Evolutionary conservation across 805 yeast genomes (phyloP), one percentile per base, ranked within the genome.

Genomic region (Lachancea sp.): DNA sequence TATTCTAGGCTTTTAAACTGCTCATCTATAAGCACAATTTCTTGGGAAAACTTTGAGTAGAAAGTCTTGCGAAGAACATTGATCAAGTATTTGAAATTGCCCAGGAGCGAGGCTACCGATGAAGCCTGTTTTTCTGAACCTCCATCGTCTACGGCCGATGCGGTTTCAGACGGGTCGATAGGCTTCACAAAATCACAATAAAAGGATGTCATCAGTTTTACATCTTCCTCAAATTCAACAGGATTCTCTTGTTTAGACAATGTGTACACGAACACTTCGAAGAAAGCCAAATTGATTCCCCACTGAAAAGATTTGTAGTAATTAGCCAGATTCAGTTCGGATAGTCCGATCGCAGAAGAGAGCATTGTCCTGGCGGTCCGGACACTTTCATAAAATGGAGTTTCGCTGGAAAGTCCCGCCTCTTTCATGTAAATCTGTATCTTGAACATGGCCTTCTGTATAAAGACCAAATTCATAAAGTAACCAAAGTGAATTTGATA

Each of bases 361-460:
- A 38, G 28, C 19, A 28, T 28, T 9, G 20, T 12, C n/a, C 42
- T 36, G 7, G 42, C 42, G 4, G 42, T 33, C n/a, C 20, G 12
- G 8, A 38, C 37, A 21, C 42, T 32, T 26, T 38, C 37, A 21
- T 26, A 38, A n/a, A 28, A 12, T 3, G 36, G 42, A 3, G 26
- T 26, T n/a, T 15, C 22, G 3, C 18, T 24, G 6, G n/a, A 18
- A 19, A 13, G n/a, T 18, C 42, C 42, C 11, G 11, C n/a, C 17
- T 25, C 28, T 20, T 25, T 32, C 33, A 33, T 19, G 22, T 26
- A 33, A 5, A 19, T 16, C 21, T 38, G 37, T 3, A 21, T 33
- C 21, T 38, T 38, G 37, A 38, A 38, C 17, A 38, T 12, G 8
- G 42, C 36, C 25, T 23, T 38, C 28, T 38, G 42, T 8, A 38